A percentile compares a stretch with the other conserved stretches of the same genome.
Conservation (phyloP, 805 yeast species). For the Hyphopichia homilentoma region DNA sequence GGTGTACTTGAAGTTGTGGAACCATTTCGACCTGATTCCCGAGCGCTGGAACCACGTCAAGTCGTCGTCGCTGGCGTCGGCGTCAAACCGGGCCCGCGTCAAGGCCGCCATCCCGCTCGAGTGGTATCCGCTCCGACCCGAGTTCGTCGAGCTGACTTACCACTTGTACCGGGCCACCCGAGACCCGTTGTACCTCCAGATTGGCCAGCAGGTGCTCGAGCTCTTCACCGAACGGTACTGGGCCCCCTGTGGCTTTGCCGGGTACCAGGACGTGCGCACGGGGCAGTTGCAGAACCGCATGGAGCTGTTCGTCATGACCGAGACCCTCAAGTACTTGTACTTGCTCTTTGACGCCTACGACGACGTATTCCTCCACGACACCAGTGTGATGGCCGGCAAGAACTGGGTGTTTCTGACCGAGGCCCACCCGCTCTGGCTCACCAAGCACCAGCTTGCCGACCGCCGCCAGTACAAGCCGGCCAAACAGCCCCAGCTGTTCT, state of each 20-base stretch:
- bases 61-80: constrained; percentile 5
- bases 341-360: constrained; percentile 72
- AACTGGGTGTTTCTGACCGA: constrained; percentile 76
- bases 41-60: constrained; percentile 72
- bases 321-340: constrained; percentile 79
- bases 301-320: constrained; percentile 90
- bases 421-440: constrained; percentile 86
- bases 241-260: constrained; percentile 77
- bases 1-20: constrained; percentile 73
- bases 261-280: constrained; percentile 62
- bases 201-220: constrained; percentile 63
- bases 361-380: constrained; percentile 30
- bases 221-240: constrained; percentile 51
- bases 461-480: constrained; percentile 6
- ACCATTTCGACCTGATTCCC: constrained; percentile 74
- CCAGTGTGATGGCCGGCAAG: constrained; percentile 28
- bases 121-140: constrained; percentile 94
- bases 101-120: constrained; percentile 49
- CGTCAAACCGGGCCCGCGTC: neutral
- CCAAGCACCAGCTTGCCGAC: constrained; percentile 16
- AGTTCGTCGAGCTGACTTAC: constrained; percentile 85
- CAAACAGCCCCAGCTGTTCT: too few relatives aligned
- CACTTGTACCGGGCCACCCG: constrained; percentile 76
- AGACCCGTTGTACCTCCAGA: constrained; percentile 77
- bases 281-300: constrained; percentile 70